These are phyloP conservation scores for Taphrina pruni DNA, from an alignment of 1,139 yeast species.

Conservation along the genomic window DNA sequence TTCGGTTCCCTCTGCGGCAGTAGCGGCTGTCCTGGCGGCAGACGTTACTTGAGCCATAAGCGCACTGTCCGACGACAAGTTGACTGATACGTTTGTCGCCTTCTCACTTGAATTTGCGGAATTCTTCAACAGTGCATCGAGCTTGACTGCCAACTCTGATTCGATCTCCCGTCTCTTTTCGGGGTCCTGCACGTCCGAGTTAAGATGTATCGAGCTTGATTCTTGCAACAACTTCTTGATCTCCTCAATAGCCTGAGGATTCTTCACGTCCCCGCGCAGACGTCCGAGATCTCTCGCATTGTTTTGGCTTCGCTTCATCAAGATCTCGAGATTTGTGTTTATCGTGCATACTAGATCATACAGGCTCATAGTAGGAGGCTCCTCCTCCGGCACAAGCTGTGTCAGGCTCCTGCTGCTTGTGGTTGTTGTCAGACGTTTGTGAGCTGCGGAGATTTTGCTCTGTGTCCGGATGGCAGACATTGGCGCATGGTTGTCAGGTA, in stretches of 20 bases:
- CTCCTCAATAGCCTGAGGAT: slow-evolving; percentile 36
- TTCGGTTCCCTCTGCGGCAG: neutral
- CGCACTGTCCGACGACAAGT: slow-evolving; percentile 11
- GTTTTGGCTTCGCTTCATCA: slow-evolving; percentile 37
- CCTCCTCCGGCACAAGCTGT: slow-evolving; percentile 25
- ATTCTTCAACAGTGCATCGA: slow-evolving; percentile 27
- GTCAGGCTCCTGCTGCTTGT: slow-evolving; percentile 19
- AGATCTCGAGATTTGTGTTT: slow-evolving; percentile 30
- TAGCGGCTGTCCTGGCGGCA: neutral
- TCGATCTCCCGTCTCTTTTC: slow-evolving; percentile 20
- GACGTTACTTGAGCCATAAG: neutral
- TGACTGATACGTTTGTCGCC: slow-evolving; percentile 9
- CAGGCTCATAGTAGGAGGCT: slow-evolving; percentile 17
- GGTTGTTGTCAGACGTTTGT: slow-evolving; percentile 24
- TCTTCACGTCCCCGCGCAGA: slow-evolving; percentile 34
- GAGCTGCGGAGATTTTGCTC: slow-evolving; percentile 30
- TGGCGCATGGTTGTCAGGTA: slow-evolving; percentile 33
- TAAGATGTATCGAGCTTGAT: slow-evolving; percentile 1
- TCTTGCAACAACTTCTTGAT: slow-evolving; percentile 33
- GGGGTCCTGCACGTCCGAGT: slow-evolving; percentile 25
- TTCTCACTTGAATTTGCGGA: slow-evolving; percentile 9
- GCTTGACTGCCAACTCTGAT: slow-evolving; percentile 19
- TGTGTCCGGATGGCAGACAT: slow-evolving; percentile 29
- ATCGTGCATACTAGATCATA: slow-evolving; percentile 24
- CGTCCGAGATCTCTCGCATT: slow-evolving; percentile 38